Base-by-base conservation (phyloP, 805 yeast species). In the Priceomyces haplophilus region DNA sequence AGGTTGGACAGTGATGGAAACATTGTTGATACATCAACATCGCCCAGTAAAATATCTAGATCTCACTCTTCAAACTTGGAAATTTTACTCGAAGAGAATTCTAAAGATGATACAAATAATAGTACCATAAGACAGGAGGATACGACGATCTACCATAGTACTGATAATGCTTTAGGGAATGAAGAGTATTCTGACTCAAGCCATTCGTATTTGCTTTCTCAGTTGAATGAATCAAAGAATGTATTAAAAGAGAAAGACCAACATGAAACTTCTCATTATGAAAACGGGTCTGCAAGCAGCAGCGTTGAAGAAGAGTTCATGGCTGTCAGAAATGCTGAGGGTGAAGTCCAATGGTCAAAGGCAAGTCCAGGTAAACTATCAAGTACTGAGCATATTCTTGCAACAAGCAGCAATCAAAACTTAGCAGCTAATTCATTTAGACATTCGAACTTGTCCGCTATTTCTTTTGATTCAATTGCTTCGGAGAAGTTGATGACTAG, bases 1-100 rank as follows among this genome's bases (percentile, higher is more conserved):
- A 51, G 73, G 44, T 58, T 69, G 39, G 76, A 72, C 47, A 70
- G 74, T 44, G 70, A 69, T 43, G 77, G 77, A 0, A 71, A 72
- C 49, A 56, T 72, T 7, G 66, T 62, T 11, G 72, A 59, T 35
- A 25, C 42, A 3, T 20, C 30, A 24, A 11, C 43, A 19, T 31
- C 41, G 13, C 31, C 34, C 34, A 12, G 11, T 17, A 40, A 40
- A 47, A 27, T 58, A 34, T 55, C 64, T 7, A 54, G 61, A 45
- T 47, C 61, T 16, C 47, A 57, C 34, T 49, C 58, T 34, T 46
- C 56, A 20, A 53, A 62, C 48, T 55, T 67, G 39, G 67, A 56
- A 38, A 53, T 55, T 2, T 48, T 67, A 25, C 50, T 52, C 4
- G 72, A 67, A 45, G 67, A 63, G 48, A 55, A 58, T 47, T 52